Evolutionary conservation across 2,329 filamentous ascomycete genomes (phyloP), one percentile per base, ranked within the genome.

Genomic region (Nothophaeocryptopus gaeumannii): DNA sequence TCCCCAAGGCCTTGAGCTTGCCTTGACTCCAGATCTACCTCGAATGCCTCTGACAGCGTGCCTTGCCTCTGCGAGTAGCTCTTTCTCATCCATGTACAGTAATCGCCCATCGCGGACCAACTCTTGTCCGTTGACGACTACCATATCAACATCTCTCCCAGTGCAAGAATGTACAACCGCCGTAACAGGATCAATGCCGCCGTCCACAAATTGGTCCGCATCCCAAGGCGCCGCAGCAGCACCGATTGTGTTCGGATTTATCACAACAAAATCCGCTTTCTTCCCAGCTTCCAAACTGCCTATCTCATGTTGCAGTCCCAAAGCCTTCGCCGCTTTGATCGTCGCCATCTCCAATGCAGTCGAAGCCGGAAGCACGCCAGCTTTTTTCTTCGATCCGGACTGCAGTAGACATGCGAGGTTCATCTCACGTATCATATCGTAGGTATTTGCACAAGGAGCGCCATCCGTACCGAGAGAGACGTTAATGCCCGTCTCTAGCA

Each of bases 371-470:
- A 78, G 63, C 0, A 68, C 54, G 0, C 63, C 66, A 1, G 77
- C 73, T 51, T 78, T 68, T 34, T 68, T 64, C 5, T 64, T 66
- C 2, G 56, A 48, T n/a, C 73, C 73, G 50, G 74, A 74, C 50
- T 79, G 77, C 16, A 80, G 60, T 8, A 79, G 72, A 0, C 68
- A 71, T 0, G 77, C 74, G 0, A 79, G 64, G 42, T 76, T 74
- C 74, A 78, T 79, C 63, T 79, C 76, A 39, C 73, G 73, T n/a
- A 79, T 58, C 61, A 79, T 70, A 52, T 78, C 76, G 58, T 75
- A 77, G 3, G 72, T 72, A 54, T 78, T 78, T 30, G 75, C 74
- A 58, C 76, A 79, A 0, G 77, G 77, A 0, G 76, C 77, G 0
- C 77, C 77, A 56, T 80, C 77, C 0, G 77, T 79, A 0, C 77